Base-by-base conservation (phyloP, 2,329 filamentous ascomycete species). In the Nemania sp. region DNA sequence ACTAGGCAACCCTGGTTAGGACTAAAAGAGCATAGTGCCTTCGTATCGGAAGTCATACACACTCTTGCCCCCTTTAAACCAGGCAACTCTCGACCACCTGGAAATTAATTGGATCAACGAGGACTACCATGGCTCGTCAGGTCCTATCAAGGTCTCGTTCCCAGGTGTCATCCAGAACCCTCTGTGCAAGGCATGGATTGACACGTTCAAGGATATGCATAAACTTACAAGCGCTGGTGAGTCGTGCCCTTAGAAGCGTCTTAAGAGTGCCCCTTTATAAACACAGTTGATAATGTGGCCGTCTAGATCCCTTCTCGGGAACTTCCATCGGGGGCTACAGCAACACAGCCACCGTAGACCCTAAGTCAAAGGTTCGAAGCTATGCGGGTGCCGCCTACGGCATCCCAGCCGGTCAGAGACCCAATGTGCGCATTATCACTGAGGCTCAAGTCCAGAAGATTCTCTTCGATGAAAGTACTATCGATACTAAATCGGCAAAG, bases 291-390 rank as follows among this genome's bases (percentile, higher is more conserved):
- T 4, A 20, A 48, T 10, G 46, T 35, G 15, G 25, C 15, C 7
- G 10, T n/a, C 63, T 59, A 67, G 68, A 70, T 62, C 67, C 66
- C 2, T 68, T 67, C 51, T 68, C 67, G 0, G 68, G 68, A 3
- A 67, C 50, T 11, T 64, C 63, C 1, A 54, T 67, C n/a, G 67
- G 68, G 10, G 68, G 61, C 3, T 70, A 68, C 46, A 68, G 63
- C 50, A 69, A 65, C 43, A 45, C 59, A 1, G 60, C 59, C 12
- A 68, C 63, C 1, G 60, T 70, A 7, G 57, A 59, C 17, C 50
- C 57, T 7, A n/a, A 37, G 1, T 45, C 35, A 10, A 65, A 64
- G 51, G 58, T 42, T 35, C 66, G 67, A 11, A 69, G 68, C 47
- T 66, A 69, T 20, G 63, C 68, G 2, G 42, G 55, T n/a, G 45